phyloP scores from a whole-genome alignment of 2,329 filamentous ascomycete species.

The Paecilomyces niveus region DNA sequence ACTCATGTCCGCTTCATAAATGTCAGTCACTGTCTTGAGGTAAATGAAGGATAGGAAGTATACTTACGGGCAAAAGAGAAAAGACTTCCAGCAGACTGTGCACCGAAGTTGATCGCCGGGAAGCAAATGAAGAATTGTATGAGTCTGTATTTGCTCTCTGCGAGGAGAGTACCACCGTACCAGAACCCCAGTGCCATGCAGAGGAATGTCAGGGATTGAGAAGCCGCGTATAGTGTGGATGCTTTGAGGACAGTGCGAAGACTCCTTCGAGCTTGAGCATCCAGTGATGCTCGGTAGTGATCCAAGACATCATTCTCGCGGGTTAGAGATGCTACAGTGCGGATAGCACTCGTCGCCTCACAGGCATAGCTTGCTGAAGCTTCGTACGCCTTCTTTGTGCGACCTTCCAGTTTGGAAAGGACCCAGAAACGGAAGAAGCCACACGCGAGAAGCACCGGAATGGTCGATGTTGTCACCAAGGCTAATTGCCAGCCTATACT shows the following conservation, averaged over 20 bases:
- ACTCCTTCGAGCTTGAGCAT: constrained; percentile 58
- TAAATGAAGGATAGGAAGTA: too few relatives aligned
- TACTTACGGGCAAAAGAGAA: constrained; percentile 70
- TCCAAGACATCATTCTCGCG: constrained; percentile 73
- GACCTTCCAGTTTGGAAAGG: constrained; percentile 68
- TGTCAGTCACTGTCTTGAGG: too few relatives aligned
- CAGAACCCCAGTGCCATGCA: constrained; percentile 86
- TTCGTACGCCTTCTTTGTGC: constrained; percentile 73
- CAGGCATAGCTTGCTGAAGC: constrained; percentile 80
- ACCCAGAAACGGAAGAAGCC: constrained; percentile 87
- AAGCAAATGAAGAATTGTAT: constrained; percentile 94
- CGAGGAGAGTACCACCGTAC: constrained; percentile 77
- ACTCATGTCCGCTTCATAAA: constrained; percentile 59
- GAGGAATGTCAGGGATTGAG: constrained; percentile 76
- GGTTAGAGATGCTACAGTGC: constrained; percentile 85
- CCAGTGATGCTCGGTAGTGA: constrained; percentile 63
- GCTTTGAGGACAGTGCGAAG: constrained; percentile 69
- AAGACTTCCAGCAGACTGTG: constrained; percentile 82
- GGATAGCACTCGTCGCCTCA: constrained; percentile 87
- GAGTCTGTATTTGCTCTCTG: constrained; percentile 60
- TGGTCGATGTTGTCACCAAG: constrained; percentile 70
- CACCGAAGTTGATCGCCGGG: constrained; percentile 78
- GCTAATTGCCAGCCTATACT: constrained; percentile 82
- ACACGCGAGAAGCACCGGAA: constrained; percentile 70
- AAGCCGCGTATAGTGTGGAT: constrained; percentile 71